Evolutionary conservation across 257 asterid genomes (phyloP), one percentile per base, ranked within the genome.

Genomic region (Nyctanthes arbortristis): DNA sequence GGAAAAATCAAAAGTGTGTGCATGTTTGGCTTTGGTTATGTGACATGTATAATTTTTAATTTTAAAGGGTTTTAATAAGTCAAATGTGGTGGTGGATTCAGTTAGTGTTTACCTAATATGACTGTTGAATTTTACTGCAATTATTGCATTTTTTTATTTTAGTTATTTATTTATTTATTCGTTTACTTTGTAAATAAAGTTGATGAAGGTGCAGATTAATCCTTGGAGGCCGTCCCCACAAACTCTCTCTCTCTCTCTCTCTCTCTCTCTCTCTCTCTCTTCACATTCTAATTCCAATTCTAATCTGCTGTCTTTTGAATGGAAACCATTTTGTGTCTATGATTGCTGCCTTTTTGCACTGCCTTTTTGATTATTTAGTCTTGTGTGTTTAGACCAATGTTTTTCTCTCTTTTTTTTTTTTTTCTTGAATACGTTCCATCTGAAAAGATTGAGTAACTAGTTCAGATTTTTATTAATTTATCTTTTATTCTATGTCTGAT

Each of bases 301-400:
- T 33, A 56, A 43, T 47, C 24, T 60, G 60, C 55, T 75, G 73
- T 75, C 76, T 70, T 80, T 45, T 55, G 72, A 27, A 36, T 68
- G 78, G 82, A 71, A 77, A 60, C 80, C 63, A 62, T 56, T 7
- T 24, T n/a, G n/a, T n/a, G n/a, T n/a, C 47, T 39, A 68, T 77
- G 31, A 65, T 58, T 55, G 28, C 52, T 60, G 52, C 43, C 77
- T 71, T 78, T 72, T 11, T 20, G 64, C 54, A 16, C 52, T 47
- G 63, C 78, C 73, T 73, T 60, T 71, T 65, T 18, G 35, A n/a
- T n/a, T n/a, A n/a, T n/a, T 63, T 7, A 36, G 32, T 5, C 25
- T 52, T 52, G 13, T 52, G 30, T 9, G 30, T 24, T 52, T 22
- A 47, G 28, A 18, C 57, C 27, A 5, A 47, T 47, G 10, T 47